Conservation (phyloP, 2,329 filamentous ascomycete genomes). For the Aspergillus quadricinctus region DNA sequence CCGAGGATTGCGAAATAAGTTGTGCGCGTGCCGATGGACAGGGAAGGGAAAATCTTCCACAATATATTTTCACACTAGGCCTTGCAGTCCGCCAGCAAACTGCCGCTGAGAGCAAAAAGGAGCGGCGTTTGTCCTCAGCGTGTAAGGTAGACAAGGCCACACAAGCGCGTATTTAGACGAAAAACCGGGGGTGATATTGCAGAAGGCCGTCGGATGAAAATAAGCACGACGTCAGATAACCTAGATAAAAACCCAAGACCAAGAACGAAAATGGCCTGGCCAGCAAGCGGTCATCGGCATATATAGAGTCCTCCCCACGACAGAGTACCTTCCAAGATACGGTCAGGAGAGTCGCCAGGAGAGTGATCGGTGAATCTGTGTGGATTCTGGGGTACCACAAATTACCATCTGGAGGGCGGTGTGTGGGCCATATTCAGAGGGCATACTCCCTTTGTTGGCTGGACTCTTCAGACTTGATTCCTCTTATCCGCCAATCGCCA, state of each 20-base stretch:
- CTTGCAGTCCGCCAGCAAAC: background rate
- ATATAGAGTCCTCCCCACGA: background rate
- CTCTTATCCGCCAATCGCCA: background rate
- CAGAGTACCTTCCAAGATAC: background rate
- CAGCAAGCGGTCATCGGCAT: background rate
- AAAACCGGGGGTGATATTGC: background rate
- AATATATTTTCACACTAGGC: background rate
- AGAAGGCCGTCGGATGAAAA: background rate
- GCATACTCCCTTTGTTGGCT: background rate
- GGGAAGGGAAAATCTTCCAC: background rate
- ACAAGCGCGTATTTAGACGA: background rate
- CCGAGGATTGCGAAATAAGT: background rate
- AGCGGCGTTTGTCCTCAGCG: background rate
- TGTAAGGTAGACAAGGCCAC: background rate
- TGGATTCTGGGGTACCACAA: background rate
- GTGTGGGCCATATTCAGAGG: background rate
- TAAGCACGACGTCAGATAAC: background rate
- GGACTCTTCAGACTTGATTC: background rate
- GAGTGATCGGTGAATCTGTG: background rate
- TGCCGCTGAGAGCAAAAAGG: background rate
- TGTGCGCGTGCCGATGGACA: background rate
- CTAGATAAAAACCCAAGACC: background rate
- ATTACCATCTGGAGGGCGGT: background rate
- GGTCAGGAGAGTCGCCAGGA: too few species aligned
- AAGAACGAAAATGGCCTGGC: background rate